These are phyloP conservation scores for Cryptococcus wingfieldii DNA, from an alignment of 1,284 basidiomycete genomes.

Conservation along the genomic window DNA sequence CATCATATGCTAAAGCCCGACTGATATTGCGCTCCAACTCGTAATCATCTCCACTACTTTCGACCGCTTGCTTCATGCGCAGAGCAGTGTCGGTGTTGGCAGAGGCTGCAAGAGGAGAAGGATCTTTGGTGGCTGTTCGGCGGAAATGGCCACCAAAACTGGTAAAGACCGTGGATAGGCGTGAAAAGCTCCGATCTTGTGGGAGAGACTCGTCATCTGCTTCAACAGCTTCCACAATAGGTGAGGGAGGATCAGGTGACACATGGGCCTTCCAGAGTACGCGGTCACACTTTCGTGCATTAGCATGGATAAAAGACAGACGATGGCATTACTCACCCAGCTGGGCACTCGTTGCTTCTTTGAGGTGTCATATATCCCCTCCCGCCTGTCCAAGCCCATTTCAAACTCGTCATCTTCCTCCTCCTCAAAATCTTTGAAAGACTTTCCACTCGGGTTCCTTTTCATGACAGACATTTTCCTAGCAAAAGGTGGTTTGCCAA, in stretches of 20 bases:
- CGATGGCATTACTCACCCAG: slow-evolving; percentile 39
- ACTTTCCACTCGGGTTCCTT: slow-evolving; percentile 31
- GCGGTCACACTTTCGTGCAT: slow-evolving; percentile 43
- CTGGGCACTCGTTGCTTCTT: slow-evolving; percentile 54
- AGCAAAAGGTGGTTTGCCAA: slow-evolving; percentile 1
- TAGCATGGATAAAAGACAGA: not conserved
- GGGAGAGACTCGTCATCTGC: slow-evolving; percentile 4
- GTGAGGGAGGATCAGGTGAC: slow-evolving; percentile 22
- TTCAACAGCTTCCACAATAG: slow-evolving; percentile 4
- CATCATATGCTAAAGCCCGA: not conserved
- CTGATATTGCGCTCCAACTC: not conserved
- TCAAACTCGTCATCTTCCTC: slow-evolving; percentile 27
- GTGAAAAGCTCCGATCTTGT: slow-evolving; percentile 15
- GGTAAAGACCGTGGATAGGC: slow-evolving; percentile 32
- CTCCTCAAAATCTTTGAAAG: slow-evolving; percentile 17
- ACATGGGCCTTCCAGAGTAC: slow-evolving; percentile 48
- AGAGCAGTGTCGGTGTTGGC: not conserved
- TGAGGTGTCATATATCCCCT: slow-evolving; percentile 52
- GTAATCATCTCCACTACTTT: not conserved
- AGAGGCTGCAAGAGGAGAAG: slow-evolving; percentile 2
- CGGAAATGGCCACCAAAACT: slow-evolving; percentile 32
- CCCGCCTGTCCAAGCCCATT: slow-evolving; percentile 36
- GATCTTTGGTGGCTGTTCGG: slow-evolving; percentile 25
- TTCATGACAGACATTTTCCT: slow-evolving; percentile 28
- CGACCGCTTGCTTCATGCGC: not conserved